Evolutionary conservation across 2,329 filamentous ascomycete species (phyloP), one percentile per base, ranked within the genome.

Genomic region (Myrmaecium sp.): DNA sequence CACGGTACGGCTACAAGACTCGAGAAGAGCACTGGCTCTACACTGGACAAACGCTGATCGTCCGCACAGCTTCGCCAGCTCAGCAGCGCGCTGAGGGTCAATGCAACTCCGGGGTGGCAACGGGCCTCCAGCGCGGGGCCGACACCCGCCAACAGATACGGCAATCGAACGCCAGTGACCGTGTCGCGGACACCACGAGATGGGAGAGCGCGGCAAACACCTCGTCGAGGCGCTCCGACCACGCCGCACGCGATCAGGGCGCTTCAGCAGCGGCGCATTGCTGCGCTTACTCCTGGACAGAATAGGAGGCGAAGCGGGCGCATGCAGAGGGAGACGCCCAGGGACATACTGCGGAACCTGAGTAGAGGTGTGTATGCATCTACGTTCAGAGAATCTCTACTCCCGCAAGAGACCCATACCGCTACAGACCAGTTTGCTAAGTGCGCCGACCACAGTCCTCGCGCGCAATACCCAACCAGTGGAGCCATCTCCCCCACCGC

Each of bases 161-260:
- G 16, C 14, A 36, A 36, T 26, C 41, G 40, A 34, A 51, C 48
- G 6, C 51, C 50, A 23, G 45, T 42, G 13, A 47, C 49, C 4
- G 43, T 35, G 23, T 26, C 33, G 12, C 38, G 43, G 25, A 53
- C 50, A 26, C 50, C 50, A 13, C 41, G 44, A 28, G 39, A 43
- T 11, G 42, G 42, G 10, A 39, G 41, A 23, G 44, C 44, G 22
- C 42, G 49, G 8, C 43, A 47, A 19, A 36, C 48, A 14, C 42
- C 48, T 10, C 41, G 50, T 28, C 39, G 49, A 23, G 45, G 37
- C 11, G 56, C 55, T 10, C 64, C 64, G 6, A 58, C 62, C 4
- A 69, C 65, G 10, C 65, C 65, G 1, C 60, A 67, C 51, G 62
- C 61, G 14, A 55, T 67, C 30, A 54, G 60, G 21, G 64, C 64